Conservation (phyloP, 371 early-diverging fungal genomes). For the Phascolomyces articulosus region DNA sequence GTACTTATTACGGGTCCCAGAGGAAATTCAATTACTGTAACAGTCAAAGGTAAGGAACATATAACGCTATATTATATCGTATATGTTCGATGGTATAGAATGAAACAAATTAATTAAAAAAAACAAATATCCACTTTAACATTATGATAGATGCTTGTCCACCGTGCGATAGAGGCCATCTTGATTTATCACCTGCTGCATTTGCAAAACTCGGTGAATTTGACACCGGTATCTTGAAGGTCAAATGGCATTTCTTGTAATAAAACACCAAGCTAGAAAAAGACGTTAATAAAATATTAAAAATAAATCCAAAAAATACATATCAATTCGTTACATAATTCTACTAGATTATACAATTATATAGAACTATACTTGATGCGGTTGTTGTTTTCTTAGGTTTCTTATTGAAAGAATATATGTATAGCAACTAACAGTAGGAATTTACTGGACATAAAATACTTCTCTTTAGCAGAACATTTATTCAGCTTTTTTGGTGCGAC, state of each 20-base stretch:
- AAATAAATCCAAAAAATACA: no score
- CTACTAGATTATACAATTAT: no score
- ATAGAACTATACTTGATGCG: no score
- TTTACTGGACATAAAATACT: no score
- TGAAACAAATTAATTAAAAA: background rate
- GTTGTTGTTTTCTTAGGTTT: no score
- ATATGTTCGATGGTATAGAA: background rate
- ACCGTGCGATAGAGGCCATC: constrained; percentile 26
- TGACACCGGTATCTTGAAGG: constrained; percentile 33
- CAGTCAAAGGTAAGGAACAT: constrained; percentile 13
- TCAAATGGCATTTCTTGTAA: constrained; percentile 32
- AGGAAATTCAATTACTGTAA: constrained; percentile 37
- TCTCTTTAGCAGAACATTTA: no score
- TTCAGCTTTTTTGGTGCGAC: no score
- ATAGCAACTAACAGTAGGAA: no score
- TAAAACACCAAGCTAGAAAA: no score
- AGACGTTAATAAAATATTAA: no score
- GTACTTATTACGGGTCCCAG: constrained; percentile 31
- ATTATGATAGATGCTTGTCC: constrained; percentile 34
- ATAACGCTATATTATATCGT: background rate
- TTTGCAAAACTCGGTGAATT: constrained; percentile 33
- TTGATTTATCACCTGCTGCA: constrained; percentile 44
- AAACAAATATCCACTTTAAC: background rate
- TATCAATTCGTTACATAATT: no score
- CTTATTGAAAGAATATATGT: no score